Evolutionary conservation across 2,329 filamentous ascomycete species (phyloP).

Genomic region (Mycosphaerella sp.): DNA sequence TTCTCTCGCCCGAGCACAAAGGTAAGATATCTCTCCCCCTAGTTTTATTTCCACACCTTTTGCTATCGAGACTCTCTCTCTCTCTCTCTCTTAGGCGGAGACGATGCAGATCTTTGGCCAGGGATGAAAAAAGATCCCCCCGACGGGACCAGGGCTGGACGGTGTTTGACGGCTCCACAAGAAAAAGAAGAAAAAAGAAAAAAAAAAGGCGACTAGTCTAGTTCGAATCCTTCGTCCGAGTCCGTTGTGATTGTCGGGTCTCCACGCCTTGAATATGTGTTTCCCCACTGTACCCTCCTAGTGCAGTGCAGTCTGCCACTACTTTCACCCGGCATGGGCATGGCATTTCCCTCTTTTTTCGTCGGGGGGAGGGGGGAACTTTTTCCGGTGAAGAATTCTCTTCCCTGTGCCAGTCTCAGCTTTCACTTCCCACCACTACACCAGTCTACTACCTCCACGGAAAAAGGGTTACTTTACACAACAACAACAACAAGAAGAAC

Average conservation of each 20-base stretch:
- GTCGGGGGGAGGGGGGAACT: too few species aligned
- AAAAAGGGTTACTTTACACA: not conserved
- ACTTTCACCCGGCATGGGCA: too few species aligned
- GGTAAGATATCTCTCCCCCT: not conserved
- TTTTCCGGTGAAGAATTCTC: conserved; percentile 13
- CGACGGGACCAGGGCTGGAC: not conserved
- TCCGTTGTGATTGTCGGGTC: too few species aligned
- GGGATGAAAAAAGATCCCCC: conserved; percentile 5
- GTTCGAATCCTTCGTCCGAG: too few species aligned
- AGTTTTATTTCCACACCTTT: not conserved
- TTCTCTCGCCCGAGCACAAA: too few species aligned
- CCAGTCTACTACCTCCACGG: not conserved
- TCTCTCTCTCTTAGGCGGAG: not conserved
- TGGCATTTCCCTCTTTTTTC: too few species aligned
- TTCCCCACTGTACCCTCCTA: not conserved
- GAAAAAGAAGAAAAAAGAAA: too few species aligned
- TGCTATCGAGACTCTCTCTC: not conserved
- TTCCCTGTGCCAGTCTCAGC: conserved; percentile 5
- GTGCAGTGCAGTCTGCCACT: not conserved
- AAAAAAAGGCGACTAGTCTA: too few species aligned
- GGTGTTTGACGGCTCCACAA: conserved; percentile 9
- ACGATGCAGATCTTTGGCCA: not conserved
- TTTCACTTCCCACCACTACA: too few species aligned
- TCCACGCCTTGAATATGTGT: too few species aligned
- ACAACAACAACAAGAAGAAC: not conserved